A percentile compares a stretch with the other conserved stretches of the same genome.
Conservation (phyloP, 257 asterid genomes). For the Oldenlandia corymbosa region DNA sequence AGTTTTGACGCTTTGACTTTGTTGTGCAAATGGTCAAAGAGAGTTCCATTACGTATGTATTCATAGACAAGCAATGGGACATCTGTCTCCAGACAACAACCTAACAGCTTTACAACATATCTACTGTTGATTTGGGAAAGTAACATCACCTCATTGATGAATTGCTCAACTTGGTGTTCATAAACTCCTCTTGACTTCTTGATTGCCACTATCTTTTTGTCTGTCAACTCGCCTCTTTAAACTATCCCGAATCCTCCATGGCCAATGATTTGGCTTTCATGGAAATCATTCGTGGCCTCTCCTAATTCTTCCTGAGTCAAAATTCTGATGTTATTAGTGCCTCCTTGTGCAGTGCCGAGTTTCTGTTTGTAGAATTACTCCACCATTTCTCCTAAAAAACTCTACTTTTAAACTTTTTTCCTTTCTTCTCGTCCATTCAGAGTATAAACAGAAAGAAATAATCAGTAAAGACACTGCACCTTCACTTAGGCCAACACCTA, state of each 20-base stretch:
- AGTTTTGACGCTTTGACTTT: slow-evolving; percentile 12
- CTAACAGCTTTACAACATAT: not conserved
- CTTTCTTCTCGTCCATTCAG: not conserved
- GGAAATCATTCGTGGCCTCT: slow-evolving; percentile 6
- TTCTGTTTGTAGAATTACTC: not conserved
- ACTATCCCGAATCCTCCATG: not conserved
- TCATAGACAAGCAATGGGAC: not conserved
- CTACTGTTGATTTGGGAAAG: not conserved
- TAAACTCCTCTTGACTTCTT: not conserved
- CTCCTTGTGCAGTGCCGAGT: not conserved
- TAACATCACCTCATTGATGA: not conserved
- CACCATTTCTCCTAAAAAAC: slow-evolving; percentile 1
- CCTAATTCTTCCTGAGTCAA: slow-evolving; percentile 6
- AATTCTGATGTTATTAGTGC: not conserved
- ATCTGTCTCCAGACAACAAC: not conserved
- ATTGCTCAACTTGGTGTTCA: not conserved
- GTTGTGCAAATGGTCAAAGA: slow-evolving; percentile 9
- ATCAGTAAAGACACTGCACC: not conserved
- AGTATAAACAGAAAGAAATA: not conserved
- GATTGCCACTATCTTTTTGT: not conserved
- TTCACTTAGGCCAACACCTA: not conserved
- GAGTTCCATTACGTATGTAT: not conserved
- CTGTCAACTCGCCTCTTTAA: not conserved
- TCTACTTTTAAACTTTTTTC: not conserved
- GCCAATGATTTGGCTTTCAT: not conserved